phyloP scores from a whole-genome alignment of 208 protist species.

The Herpetomonas muscarum region DNA sequence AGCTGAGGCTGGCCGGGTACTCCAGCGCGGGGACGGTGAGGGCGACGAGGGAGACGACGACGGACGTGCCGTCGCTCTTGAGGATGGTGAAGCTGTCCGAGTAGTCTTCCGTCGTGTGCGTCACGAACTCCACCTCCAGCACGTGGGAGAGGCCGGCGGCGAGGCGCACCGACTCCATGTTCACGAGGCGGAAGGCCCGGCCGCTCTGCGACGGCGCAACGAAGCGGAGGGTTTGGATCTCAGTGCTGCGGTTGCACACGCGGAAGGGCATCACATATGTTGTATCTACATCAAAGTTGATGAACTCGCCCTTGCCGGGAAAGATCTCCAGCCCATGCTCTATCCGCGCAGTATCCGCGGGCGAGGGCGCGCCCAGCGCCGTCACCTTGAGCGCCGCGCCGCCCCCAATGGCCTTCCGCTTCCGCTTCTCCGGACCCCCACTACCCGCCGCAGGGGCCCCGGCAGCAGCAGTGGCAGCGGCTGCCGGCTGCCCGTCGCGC shows the following conservation, averaged over 20 bases:
- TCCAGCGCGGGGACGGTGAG: constrained; percentile 60
- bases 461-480: too few species aligned
- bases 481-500: too few species aligned
- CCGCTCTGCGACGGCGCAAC: constrained; percentile 44
- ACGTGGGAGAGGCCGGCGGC: constrained; percentile 69
- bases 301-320: constrained; percentile 65
- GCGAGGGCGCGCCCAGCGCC: too few species aligned
- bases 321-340: constrained; percentile 27
- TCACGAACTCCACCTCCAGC: constrained; percentile 84
- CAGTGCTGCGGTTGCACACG: constrained; percentile 58
- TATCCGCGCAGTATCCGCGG: too few species aligned
- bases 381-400: too few species aligned
- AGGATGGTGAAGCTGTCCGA: constrained; percentile 70
- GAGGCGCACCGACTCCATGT: constrained; percentile 53
- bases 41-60: constrained; percentile 65
- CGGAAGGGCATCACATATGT: constrained; percentile 84
- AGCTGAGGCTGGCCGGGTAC: constrained; percentile 45
- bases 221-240: constrained; percentile 74
- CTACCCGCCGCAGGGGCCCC: too few species aligned
- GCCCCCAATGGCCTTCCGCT: too few species aligned
- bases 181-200: constrained; percentile 62
- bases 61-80: constrained; percentile 48
- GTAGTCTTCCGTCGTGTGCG: constrained; percentile 63
- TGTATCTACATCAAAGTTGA: constrained; percentile 84
- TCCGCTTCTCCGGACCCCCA: too few species aligned